These are phyloP conservation scores for Croton setiger DNA, from an alignment of 441 rosid genomes.

Conservation along the genomic window DNA sequence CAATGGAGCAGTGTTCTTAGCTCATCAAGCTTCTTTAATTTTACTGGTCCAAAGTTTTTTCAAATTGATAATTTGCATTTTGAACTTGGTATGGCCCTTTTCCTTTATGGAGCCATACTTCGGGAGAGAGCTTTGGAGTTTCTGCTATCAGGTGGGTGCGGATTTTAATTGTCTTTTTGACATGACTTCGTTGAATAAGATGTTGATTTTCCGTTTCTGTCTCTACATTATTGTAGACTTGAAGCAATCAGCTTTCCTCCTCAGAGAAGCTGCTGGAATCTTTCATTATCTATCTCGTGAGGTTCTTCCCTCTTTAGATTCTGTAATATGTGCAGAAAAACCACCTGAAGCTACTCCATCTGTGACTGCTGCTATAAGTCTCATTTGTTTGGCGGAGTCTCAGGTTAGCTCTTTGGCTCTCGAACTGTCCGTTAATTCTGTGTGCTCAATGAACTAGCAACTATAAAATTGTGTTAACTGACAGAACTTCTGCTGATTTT, in stretches of 20 bases:
- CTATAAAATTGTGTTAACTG: not conserved
- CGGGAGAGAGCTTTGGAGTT: constrained; percentile 67
- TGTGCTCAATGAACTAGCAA: not conserved
- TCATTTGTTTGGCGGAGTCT: constrained; percentile 79
- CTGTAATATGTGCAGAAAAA: constrained; percentile 37
- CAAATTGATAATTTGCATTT: constrained; percentile 56
- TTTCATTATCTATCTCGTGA: constrained; percentile 56
- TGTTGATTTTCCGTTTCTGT: constrained; percentile 7
- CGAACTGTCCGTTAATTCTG: not conserved
- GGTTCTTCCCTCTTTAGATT: constrained; percentile 47
- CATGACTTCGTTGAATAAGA: constrained; percentile 6
- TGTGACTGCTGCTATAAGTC: constrained; percentile 47
- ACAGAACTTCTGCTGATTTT: constrained; percentile 5
- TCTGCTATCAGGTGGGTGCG: constrained; percentile 44
- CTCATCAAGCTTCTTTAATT: constrained; percentile 46
- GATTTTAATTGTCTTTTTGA: not conserved
- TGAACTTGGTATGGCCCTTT: constrained; percentile 64
- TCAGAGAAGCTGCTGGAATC: constrained; percentile 79
- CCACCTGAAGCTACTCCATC: constrained; percentile 57
- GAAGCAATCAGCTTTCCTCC: constrained; percentile 49
- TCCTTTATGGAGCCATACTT: constrained; percentile 55
- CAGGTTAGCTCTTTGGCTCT: constrained; percentile 47
- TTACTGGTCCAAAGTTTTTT: constrained; percentile 49
- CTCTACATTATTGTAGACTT: constrained; percentile 35
- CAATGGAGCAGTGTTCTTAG: constrained; percentile 67